Evolutionary conservation across 1,284 basidiomycete genomes (phyloP).

Genomic region (Hemileia vastatrix): DNA sequence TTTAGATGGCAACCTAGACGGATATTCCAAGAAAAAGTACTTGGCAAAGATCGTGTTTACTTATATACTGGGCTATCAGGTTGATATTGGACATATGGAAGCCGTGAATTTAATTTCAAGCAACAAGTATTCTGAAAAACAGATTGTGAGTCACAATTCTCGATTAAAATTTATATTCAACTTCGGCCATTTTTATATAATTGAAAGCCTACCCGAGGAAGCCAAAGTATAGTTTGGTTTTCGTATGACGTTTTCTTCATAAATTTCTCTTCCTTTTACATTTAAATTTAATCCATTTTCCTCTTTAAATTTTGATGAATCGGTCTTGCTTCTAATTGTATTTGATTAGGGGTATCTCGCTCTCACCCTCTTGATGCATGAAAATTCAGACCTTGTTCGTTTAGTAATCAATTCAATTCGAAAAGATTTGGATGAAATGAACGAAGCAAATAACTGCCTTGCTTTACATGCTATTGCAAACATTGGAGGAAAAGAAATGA

Average conservation of each 20-base stretch:
- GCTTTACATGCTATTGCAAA: slow-evolving; percentile 97
- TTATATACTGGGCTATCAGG: slow-evolving; percentile 96
- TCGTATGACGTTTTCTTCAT: slow-evolving; percentile 1
- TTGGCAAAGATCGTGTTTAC: slow-evolving; percentile 91
- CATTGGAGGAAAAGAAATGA: slow-evolving; percentile 96
- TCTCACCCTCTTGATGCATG: slow-evolving; percentile 92
- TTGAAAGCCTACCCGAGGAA: not conserved
- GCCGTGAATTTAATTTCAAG: slow-evolving; percentile 96
- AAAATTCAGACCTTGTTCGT: slow-evolving; percentile 90
- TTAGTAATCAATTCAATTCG: slow-evolving; percentile 96
- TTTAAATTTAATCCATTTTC: slow-evolving; percentile 8
- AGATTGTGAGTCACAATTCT: slow-evolving; percentile 62
- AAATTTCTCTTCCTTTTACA: not conserved
- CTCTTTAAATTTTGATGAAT: not conserved
- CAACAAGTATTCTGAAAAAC: slow-evolving; percentile 94
- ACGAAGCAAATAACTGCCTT: slow-evolving; percentile 90
- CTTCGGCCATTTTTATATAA: not conserved
- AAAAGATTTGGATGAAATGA: slow-evolving; percentile 90
- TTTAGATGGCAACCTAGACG: slow-evolving; percentile 86
- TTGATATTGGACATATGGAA: slow-evolving; percentile 98
- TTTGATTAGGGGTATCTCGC: slow-evolving; percentile 83
- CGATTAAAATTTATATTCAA: not conserved
- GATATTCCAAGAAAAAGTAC: slow-evolving; percentile 98
- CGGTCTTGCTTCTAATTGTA: not conserved
- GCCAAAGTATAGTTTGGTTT: not conserved